Conservation (phyloP, 768 basidiomycete genomes). For the Panellus pusillus region DNA sequence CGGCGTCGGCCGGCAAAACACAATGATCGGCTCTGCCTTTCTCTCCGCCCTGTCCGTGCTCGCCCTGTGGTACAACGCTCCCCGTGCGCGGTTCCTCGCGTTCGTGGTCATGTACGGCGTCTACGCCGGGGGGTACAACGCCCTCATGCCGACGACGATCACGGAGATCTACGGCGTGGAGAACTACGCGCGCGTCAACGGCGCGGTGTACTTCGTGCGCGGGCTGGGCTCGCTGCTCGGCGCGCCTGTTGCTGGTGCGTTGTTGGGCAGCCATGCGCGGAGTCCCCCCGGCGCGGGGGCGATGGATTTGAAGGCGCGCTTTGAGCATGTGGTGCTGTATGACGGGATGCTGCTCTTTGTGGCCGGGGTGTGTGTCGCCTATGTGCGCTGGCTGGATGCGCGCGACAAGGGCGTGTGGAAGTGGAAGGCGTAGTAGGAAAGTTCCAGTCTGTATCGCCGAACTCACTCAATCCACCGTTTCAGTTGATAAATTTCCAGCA, state of each 20-base stretch:
- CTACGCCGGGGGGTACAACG: conserved; percentile 46
- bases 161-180: conserved; percentile 44
- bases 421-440: conserved; percentile 38
- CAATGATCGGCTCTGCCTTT: conserved; percentile 35
- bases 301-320: conserved; percentile 28
- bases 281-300: conserved; percentile 11
- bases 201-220: conserved; percentile 41
- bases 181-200: conserved; percentile 43
- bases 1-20: conserved; percentile 44
- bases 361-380: conserved; percentile 38
- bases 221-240: conserved; percentile 41
- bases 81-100: conserved; percentile 36
- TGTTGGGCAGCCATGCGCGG: conserved; percentile 34
- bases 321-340: conserved; percentile 39
- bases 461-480: too few relatives aligned
- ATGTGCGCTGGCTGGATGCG: conserved; percentile 44
- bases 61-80: conserved; percentile 42
- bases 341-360: conserved; percentile 36
- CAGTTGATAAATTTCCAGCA: too few relatives aligned
- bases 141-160: conserved; percentile 43
- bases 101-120: conserved; percentile 44
- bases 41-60: conserved; percentile 40
- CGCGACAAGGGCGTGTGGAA: conserved; percentile 38
- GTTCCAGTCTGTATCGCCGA: too few relatives aligned
- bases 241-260: conserved; percentile 42